Conservation (phyloP, 129 eudicot species). For the Escallonia rubra region DNA sequence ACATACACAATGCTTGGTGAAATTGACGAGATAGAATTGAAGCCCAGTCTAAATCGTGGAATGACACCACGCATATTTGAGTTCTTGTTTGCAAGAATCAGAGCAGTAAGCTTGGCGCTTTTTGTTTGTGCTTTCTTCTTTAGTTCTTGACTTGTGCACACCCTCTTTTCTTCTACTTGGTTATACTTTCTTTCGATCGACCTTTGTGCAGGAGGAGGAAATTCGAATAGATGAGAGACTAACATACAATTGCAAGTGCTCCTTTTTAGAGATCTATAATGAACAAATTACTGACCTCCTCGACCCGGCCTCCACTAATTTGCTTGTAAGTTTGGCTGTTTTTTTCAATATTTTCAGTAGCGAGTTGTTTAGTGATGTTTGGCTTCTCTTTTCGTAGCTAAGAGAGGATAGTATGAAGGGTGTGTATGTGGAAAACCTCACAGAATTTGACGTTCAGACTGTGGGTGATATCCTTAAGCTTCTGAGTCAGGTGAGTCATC, state of each 20-base stretch:
- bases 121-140: constrained; percentile 2
- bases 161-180: not conserved
- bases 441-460: constrained; percentile 87
- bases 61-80: constrained; percentile 98
- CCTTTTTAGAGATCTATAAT: constrained; percentile 89
- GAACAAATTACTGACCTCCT: constrained; percentile 96
- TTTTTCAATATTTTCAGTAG: not conserved
- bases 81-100: constrained; percentile 83
- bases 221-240: constrained; percentile 83
- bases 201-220: constrained; percentile 71
- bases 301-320: constrained; percentile 88
- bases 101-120: constrained; percentile 49
- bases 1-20: constrained; percentile 97
- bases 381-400: constrained; percentile 36
- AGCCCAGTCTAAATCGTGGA: constrained; percentile 81
- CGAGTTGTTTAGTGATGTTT: not conserved
- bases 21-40: constrained; percentile 63
- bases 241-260: constrained; percentile 83
- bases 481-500: constrained; percentile 56
- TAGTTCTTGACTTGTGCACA: not conserved
- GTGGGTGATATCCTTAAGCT: constrained; percentile 85
- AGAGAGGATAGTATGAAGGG: constrained; percentile 88
- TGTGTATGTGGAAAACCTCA: constrained; percentile 93
- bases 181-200: not conserved
- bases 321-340: constrained; percentile 55